Conservation (phyloP, 2,329 filamentous ascomycete species). For the Nemania bipapillata region DNA sequence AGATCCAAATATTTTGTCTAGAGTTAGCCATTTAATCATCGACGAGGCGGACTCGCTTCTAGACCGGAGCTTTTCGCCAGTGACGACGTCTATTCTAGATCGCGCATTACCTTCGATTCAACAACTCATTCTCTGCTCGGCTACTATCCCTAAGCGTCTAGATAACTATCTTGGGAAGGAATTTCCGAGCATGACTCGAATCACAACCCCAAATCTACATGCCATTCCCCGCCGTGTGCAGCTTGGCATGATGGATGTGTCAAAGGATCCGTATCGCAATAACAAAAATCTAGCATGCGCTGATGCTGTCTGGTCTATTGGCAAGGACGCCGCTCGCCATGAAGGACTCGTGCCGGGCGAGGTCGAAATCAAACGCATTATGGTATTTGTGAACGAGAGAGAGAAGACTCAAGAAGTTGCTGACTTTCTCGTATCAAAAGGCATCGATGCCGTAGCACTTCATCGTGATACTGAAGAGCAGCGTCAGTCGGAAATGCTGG, state of each 20-base stretch:
- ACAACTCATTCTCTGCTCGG: slow-evolving; percentile 91
- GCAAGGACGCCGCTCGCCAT: slow-evolving; percentile 74
- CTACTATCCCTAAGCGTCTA: slow-evolving; percentile 90
- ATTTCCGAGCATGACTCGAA: slow-evolving; percentile 83
- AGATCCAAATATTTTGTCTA: slow-evolving; percentile 91
- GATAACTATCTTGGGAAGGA: slow-evolving; percentile 84
- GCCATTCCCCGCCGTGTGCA: slow-evolving; percentile 95
- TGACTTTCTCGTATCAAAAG: slow-evolving; percentile 81
- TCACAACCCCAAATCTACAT: slow-evolving; percentile 95
- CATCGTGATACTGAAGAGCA: slow-evolving; percentile 84
- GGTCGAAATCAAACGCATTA: slow-evolving; percentile 80
- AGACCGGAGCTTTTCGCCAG: slow-evolving; percentile 88
- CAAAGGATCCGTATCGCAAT: slow-evolving; percentile 90
- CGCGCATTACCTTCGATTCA: slow-evolving; percentile 81
- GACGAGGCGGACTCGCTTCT: slow-evolving; percentile 97
- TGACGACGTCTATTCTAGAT: slow-evolving; percentile 84
- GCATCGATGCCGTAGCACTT: slow-evolving; percentile 86
- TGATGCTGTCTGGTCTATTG: slow-evolving; percentile 93
- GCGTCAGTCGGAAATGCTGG: slow-evolving; percentile 79
- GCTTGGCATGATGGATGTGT: slow-evolving; percentile 89
- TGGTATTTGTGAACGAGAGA: slow-evolving; percentile 97
- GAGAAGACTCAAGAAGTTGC: slow-evolving; percentile 86
- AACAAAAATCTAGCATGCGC: slow-evolving; percentile 94
- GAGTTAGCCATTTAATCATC: slow-evolving; percentile 86
- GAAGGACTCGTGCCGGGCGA: slow-evolving; percentile 66